Percentiles rank a stretch among this genome's conserved stretches.
Conservation (phyloP, 805 yeast species). For the Metschnikowia gelsemii region DNA sequence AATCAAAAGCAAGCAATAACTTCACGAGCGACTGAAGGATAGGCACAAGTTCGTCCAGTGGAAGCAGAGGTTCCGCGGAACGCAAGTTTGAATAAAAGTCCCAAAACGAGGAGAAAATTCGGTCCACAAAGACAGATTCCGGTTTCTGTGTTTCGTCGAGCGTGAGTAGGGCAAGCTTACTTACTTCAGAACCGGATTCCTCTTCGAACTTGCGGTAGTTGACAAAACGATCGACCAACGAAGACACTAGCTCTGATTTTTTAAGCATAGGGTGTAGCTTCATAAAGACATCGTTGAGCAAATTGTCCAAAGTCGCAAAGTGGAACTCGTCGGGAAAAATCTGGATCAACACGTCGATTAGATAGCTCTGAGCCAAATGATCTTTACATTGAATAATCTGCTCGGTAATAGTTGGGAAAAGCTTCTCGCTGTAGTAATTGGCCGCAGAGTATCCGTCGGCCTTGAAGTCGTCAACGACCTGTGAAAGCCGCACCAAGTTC, state of each 20-base stretch:
- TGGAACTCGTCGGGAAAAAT: slow-evolving; percentile 95
- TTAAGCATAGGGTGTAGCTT: slow-evolving; percentile 70
- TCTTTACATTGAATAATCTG: slow-evolving; percentile 93
- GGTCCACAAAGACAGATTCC: slow-evolving; percentile 21
- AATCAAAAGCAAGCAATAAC: slow-evolving; percentile 65
- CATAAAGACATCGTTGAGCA: slow-evolving; percentile 60
- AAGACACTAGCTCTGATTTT: slow-evolving; percentile 60
- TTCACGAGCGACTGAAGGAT: slow-evolving; percentile 65
- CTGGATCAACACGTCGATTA: slow-evolving; percentile 87
- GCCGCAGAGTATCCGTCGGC: slow-evolving; percentile 35
- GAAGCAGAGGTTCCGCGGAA: slow-evolving; percentile 60
- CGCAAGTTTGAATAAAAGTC: slow-evolving; percentile 56
- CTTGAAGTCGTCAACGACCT: slow-evolving; percentile 71
- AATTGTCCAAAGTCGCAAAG: slow-evolving; percentile 63
- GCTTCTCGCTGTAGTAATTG: slow-evolving; percentile 43
- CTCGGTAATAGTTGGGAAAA: slow-evolving; percentile 79
- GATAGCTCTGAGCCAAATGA: slow-evolving; percentile 85
- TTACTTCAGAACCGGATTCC: slow-evolving; percentile 24
- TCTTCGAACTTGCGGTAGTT: slow-evolving; percentile 39
- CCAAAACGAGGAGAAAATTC: slow-evolving; percentile 65
- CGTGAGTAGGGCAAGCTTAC: slow-evolving; percentile 1
- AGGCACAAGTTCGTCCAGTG: slow-evolving; percentile 62
- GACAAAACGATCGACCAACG: slow-evolving; percentile 71
- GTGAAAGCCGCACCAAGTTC: slow-evolving; percentile 84
- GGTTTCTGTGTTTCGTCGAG: slow-evolving; percentile 1